Conservation (phyloP, 176 grass and related monocot genomes). For the Carex scoparia region DNA sequence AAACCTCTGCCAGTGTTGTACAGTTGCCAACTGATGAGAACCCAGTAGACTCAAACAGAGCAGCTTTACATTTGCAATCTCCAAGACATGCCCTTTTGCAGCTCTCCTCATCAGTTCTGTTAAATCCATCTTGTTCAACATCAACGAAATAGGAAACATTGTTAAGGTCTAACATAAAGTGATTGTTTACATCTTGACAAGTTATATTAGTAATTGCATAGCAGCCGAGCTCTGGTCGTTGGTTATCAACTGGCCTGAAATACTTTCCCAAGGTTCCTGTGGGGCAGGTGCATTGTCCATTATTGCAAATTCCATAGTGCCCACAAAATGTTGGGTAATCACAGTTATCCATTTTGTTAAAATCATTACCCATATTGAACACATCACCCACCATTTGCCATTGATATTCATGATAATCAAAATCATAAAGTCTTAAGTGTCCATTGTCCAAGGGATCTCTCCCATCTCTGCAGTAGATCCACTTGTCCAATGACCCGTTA, state of each 20-base stretch:
- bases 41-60: slow-evolving; percentile 29
- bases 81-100: slow-evolving; percentile 36
- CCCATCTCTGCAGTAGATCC: too few relatives aligned
- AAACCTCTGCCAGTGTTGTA: slow-evolving; percentile 22
- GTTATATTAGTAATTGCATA: slow-evolving; percentile 23
- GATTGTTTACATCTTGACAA: slow-evolving; percentile 22
- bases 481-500: too few relatives aligned
- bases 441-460: not conserved
- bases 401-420: not conserved
- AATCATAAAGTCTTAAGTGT: not conserved
- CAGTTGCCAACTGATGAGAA: slow-evolving; percentile 24
- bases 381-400: slow-evolving; percentile 3
- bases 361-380: not conserved
- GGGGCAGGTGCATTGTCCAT: not conserved
- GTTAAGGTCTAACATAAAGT: slow-evolving; percentile 5
- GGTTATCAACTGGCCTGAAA: not conserved
- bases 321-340: slow-evolving; percentile 13
- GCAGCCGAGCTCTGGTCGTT: not conserved
- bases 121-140: not conserved
- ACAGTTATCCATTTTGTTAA: not conserved
- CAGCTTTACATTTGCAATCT: slow-evolving; percentile 53
- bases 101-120: slow-evolving; percentile 10
- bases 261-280: not conserved
- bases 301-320: slow-evolving; percentile 15
- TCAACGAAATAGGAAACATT: not conserved